Conservation (phyloP, 2,329 filamentous ascomycete genomes). For the Neoascochyta sp. region DNA sequence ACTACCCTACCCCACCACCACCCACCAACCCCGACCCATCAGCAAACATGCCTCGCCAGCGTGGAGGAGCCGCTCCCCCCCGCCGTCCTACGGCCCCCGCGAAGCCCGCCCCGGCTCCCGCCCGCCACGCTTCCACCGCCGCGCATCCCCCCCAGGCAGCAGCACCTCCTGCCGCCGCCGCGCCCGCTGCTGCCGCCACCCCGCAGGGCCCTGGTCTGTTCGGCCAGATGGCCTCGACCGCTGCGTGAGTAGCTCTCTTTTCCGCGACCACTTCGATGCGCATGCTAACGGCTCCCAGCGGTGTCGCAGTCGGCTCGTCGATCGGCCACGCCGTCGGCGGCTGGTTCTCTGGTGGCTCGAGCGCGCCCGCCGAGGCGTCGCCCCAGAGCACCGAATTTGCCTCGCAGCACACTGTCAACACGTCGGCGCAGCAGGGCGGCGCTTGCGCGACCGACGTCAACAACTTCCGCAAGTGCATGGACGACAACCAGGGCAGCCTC, state of each 20-base stretch:
- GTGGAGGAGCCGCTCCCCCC: constrained; percentile 44
- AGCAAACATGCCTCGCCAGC: constrained; percentile 47
- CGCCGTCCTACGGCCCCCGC: constrained; percentile 41
- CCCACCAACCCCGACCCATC: constrained; percentile 6
- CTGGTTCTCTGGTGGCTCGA: constrained; percentile 72
- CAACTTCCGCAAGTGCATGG: constrained; percentile 93
- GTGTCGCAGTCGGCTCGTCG: constrained; percentile 92
- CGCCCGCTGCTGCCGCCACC: constrained; percentile 41
- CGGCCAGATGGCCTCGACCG: constrained; percentile 95
- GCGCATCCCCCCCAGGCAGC: constrained; percentile 39
- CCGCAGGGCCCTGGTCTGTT: constrained; percentile 78
- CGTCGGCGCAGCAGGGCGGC: constrained; percentile 37
- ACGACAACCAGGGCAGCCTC: constrained; percentile 91
- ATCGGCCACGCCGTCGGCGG: constrained; percentile 93
- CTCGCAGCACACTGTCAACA: constrained; percentile 26
- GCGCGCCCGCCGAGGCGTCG: constrained; percentile 50
- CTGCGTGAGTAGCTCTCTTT: constrained; percentile 70
- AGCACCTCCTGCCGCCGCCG: constrained; percentile 50
- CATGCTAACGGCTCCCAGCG: constrained; percentile 53
- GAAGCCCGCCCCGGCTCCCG: constrained; percentile 41
- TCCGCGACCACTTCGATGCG: not conserved
- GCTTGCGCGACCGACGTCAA: constrained; percentile 72
- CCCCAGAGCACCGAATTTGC: constrained; percentile 33
- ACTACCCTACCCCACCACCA: constrained; percentile 2
- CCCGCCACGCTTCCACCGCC: constrained; percentile 67